Conservation (phyloP, 148 eudicot genomes). For the Agrostemma githago region DNA sequence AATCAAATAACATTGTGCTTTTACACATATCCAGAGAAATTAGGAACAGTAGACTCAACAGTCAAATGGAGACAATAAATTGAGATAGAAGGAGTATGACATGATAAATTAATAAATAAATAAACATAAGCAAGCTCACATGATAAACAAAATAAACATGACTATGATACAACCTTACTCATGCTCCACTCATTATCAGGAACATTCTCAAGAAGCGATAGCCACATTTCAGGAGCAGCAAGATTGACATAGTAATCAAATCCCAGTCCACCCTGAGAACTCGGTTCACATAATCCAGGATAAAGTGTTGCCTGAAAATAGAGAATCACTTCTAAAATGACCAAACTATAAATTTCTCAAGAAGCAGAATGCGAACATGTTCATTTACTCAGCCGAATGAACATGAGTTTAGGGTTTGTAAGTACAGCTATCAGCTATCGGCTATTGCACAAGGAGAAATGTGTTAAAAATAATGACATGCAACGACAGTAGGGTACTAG, state of each 20-base stretch:
- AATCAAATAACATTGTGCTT: neutral
- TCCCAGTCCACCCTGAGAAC: constrained; percentile 94
- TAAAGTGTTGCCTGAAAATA: constrained; percentile 65
- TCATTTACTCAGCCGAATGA: neutral
- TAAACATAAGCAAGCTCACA: too few relatives aligned
- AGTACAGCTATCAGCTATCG: neutral
- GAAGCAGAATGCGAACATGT: neutral
- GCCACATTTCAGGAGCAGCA: constrained; percentile 90
- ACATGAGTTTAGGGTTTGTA: neutral
- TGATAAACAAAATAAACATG: neutral
- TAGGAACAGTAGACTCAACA: neutral
- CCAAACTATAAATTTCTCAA: constrained; percentile 7
- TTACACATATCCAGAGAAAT: neutral
- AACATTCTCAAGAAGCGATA: constrained; percentile 59
- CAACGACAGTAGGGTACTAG: neutral
- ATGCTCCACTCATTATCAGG: constrained; percentile 89
- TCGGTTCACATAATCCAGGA: constrained; percentile 92
- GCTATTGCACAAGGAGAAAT: neutral
- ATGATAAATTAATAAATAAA: neutral
- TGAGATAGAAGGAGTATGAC: neutral
- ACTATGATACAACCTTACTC: constrained; percentile 62
- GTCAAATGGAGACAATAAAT: neutral
- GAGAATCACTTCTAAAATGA: constrained; percentile 1
- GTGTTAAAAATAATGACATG: neutral
- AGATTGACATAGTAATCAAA: constrained; percentile 90